Evolutionary conservation across 345 rosid species (phyloP).

Genomic region (Aquilaria sinensis): DNA sequence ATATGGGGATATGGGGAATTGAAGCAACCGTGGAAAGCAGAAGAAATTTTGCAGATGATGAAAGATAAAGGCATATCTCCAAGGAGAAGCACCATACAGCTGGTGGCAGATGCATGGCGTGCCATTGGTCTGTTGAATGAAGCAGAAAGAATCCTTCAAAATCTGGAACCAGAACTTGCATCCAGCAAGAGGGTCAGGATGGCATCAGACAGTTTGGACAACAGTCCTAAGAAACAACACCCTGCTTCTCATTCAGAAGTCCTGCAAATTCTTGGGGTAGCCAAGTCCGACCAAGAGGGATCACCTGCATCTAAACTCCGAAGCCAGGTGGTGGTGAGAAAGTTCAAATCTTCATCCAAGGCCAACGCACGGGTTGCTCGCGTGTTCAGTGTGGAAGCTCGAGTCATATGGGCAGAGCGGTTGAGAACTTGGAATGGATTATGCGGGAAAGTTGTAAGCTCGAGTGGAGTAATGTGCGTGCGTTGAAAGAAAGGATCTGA

Average conservation of each 20-base stretch:
- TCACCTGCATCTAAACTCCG: slow-evolving; percentile 20
- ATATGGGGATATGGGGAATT: slow-evolving; percentile 91
- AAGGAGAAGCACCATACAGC: slow-evolving; percentile 53
- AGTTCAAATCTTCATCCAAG: slow-evolving; percentile 11
- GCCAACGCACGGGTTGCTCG: neutral
- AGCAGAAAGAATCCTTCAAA: slow-evolving; percentile 38
- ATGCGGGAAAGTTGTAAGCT: slow-evolving; percentile 20
- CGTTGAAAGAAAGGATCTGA: neutral
- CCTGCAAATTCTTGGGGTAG: slow-evolving; percentile 27
- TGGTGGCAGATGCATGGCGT: slow-evolving; percentile 75
- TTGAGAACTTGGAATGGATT: slow-evolving; percentile 17
- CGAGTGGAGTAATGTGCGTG: slow-evolving; percentile 22
- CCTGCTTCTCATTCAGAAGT: slow-evolving; percentile 23
- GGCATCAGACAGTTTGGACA: slow-evolving; percentile 25
- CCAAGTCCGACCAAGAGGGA: slow-evolving; percentile 19
- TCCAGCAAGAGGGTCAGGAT: slow-evolving; percentile 21
- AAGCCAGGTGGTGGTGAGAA: slow-evolving; percentile 25
- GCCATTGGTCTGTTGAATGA: slow-evolving; percentile 56
- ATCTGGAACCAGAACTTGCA: slow-evolving; percentile 17
- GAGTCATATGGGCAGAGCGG: slow-evolving; percentile 37
- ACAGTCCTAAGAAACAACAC: slow-evolving; percentile 20
- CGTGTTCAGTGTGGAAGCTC: slow-evolving; percentile 23
- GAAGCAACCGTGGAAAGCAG: slow-evolving; percentile 80
- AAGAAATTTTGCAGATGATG: slow-evolving; percentile 61
- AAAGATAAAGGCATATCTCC: slow-evolving; percentile 54